Conservation (phyloP, 331 rosid genomes). For the Quercus tomentella region DNA sequence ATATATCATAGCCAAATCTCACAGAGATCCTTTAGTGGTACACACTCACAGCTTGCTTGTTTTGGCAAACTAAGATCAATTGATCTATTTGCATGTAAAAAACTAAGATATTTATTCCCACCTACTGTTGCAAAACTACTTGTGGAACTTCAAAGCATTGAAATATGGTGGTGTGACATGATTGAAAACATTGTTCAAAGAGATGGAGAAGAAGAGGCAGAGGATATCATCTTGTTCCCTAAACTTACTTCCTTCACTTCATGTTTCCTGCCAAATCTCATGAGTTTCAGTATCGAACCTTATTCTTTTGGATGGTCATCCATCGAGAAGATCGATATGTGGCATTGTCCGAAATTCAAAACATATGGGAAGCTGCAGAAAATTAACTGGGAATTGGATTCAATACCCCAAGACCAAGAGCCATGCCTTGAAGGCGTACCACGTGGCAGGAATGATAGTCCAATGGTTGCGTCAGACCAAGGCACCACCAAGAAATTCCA, state of each 20-base stretch:
- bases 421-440: too few species aligned
- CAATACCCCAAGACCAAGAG: too few species aligned
- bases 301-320: slow-evolving; percentile 1
- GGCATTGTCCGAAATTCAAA: not conserved
- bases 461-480: too few species aligned
- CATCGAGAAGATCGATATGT: not conserved
- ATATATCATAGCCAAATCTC: too few species aligned
- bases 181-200: not conserved
- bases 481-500: too few species aligned
- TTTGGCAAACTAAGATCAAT: not conserved
- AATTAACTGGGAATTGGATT: too few species aligned
- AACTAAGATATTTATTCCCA: not conserved
- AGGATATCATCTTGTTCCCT: not conserved
- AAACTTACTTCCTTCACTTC: not conserved
- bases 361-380: not conserved
- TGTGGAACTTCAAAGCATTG: not conserved
- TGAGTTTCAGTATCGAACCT: not conserved
- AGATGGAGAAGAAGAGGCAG: not conserved
- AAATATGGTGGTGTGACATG: rapidly evolving
- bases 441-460: not conserved
- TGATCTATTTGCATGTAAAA: too few species aligned
- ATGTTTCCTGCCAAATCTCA: not conserved
- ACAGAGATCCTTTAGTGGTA: not conserved
- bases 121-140: not conserved
- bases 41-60: too few species aligned